Conservation (phyloP, 1,139 yeast genomes). For the Debaryomyces singareniensis region DNA sequence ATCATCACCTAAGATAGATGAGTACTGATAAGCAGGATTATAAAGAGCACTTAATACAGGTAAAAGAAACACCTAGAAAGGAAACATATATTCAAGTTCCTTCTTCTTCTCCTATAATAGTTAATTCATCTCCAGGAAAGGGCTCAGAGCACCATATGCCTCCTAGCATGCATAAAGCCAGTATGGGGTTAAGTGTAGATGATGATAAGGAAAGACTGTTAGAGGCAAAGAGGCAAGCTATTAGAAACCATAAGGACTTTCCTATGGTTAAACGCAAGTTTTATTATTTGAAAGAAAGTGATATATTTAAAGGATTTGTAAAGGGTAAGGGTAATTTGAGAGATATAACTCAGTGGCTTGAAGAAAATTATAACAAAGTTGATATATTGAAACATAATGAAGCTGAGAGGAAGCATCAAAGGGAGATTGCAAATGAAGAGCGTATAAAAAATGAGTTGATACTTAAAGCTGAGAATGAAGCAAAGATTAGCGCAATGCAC, state of each 20-base stretch:
- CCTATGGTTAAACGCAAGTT: conserved; percentile 44
- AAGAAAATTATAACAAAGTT: conserved; percentile 25
- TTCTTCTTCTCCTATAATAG: conserved; percentile 28
- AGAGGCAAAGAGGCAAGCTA: conserved; percentile 33
- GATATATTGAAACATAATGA: conserved; percentile 25
- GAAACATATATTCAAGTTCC: conserved; percentile 28
- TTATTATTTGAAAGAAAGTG: conserved; percentile 40
- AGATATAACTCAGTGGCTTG: conserved; percentile 46
- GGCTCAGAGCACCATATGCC: conserved; percentile 7
- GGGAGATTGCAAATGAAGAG: conserved; percentile 10
- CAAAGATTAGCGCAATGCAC: conserved; percentile 2
- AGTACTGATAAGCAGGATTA: no score
- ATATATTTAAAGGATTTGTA: conserved; percentile 56
- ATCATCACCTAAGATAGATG: background rate
- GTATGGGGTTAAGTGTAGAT: conserved; percentile 8
- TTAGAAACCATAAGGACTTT: conserved; percentile 39
- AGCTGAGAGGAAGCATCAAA: conserved; percentile 11
- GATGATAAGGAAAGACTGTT: conserved; percentile 21
- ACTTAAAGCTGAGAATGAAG: conserved; percentile 11
- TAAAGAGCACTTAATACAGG: no score
- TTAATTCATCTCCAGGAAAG: conserved; percentile 18
- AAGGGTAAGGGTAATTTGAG: conserved; percentile 53
- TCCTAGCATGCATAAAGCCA: conserved; percentile 9
- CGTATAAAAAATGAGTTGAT: conserved; percentile 13
- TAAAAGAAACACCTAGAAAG: conserved; percentile 14